Evolutionary conservation across 306 rosid species (phyloP), one percentile per base, ranked within the genome.

Genomic region (Pyrus betulifolia): DNA sequence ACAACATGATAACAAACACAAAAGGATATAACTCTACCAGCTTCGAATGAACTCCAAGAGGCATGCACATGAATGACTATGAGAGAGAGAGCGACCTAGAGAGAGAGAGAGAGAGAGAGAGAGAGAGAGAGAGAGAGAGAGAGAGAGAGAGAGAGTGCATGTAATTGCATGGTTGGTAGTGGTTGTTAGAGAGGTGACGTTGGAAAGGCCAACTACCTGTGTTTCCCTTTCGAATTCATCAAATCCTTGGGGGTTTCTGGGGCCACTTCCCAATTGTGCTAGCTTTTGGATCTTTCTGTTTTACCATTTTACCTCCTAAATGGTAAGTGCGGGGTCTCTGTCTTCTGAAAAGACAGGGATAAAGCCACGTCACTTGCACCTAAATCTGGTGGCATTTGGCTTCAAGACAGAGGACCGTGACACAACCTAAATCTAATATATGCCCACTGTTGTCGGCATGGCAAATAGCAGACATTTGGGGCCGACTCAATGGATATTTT

Each of bases 131-230:
- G 15, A 25, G 25, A 23, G 25, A 1, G 44, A 3, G 33, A 5
- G 33, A 1, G 38, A 4, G 38, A 33, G 38, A 7, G 38, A 33
- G 49, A 51, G 6, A 51, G 15, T 51, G 55, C 55, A 15, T 57
- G 62, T 12, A 15, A 17, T 15, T 58, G 67, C 67, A 23, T 13
- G 35, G 51, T 58, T 72, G 76, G 76, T 72, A 38, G 22, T 1
- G 57, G 76, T 72, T 58, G 76, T 27, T 73, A 28, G 11, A 23
- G 76, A 40, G 40, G 57, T 40, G 67, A 72, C 67, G 76, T 72
- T 72, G 3, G 67, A 72, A 72, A 58, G 18, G 67, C 3, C 54
- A 72, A 58, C 76, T 0, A 38, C 57, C 19, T 38, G 35, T 42
- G 51, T 7, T n/a, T 44, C 49, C 66, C 9, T 0, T 6, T n/a